Conservation (phyloP, 148 eudicot species). For the Vaccinium corymbosum region DNA sequence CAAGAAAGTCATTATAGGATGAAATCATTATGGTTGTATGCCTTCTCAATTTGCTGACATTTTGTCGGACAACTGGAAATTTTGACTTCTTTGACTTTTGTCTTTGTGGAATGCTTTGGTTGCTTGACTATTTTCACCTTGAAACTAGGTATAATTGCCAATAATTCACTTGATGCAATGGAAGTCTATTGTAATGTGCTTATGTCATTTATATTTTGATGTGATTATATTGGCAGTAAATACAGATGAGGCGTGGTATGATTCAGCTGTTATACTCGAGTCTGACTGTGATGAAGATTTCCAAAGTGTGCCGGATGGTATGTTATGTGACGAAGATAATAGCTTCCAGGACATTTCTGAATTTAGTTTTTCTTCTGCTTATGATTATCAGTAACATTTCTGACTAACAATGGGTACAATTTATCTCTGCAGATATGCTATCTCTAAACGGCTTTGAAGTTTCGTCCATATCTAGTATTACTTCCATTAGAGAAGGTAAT, state of each 20-base stretch:
- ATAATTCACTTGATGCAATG: neutral
- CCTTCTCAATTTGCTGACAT: slow-evolving; percentile 5
- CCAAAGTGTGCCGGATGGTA: slow-evolving; percentile 86
- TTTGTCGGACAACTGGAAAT: neutral
- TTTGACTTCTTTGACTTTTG: neutral
- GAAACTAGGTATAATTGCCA: neutral
- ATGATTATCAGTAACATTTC: neutral
- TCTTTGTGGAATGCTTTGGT: neutral
- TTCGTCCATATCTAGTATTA: slow-evolving; percentile 30
- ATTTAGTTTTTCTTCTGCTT: slow-evolving; percentile 5
- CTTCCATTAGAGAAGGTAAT: slow-evolving; percentile 31
- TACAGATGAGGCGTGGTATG: slow-evolving; percentile 85
- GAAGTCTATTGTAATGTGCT: slow-evolving; percentile 14
- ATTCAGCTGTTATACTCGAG: slow-evolving; percentile 64
- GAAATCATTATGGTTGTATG: neutral
- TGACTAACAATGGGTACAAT: neutral
- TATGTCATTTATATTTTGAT: neutral
- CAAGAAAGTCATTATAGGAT: neutral
- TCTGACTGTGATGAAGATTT: slow-evolving; percentile 94
- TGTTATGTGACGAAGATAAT: neutral
- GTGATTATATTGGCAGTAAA: slow-evolving; percentile 47
- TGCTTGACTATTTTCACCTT: neutral
- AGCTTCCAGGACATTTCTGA: neutral
- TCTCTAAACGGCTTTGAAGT: slow-evolving; percentile 51
- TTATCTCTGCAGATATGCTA: slow-evolving; percentile 43